These are phyloP conservation scores for Mortierella polycephala DNA, from an alignment of 371 early-diverging fungal species.

Conservation along the genomic window DNA sequence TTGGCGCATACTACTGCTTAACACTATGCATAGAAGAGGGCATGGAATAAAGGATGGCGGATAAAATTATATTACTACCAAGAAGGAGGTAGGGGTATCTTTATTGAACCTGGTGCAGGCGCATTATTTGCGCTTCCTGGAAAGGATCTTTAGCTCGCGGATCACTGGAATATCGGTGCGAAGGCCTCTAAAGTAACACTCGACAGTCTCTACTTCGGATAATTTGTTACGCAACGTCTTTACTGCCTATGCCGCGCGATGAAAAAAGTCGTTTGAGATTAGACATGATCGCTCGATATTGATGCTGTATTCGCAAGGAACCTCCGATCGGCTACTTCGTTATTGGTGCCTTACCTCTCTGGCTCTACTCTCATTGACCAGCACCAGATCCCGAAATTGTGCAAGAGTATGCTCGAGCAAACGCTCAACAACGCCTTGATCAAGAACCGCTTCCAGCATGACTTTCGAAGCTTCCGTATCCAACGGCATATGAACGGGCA, in stretches of 20 bases:
- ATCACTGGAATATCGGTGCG: slow-evolving; percentile 31
- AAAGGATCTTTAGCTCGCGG: slow-evolving; percentile 27
- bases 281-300: too few relatives aligned
- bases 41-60: slow-evolving; percentile 2
- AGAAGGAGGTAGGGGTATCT: slow-evolving; percentile 8
- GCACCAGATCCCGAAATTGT: slow-evolving; percentile 26
- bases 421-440: slow-evolving; percentile 19
- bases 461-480: not conserved
- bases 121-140: slow-evolving; percentile 18
- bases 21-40: too few relatives aligned
- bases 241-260: slow-evolving; percentile 11
- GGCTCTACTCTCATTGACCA: slow-evolving; percentile 20
- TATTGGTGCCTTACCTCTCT: slow-evolving; percentile 12
- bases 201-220: slow-evolving; percentile 26
- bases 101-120: not conserved
- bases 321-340: too few relatives aligned
- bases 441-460: slow-evolving; percentile 28
- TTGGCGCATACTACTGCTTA: too few relatives aligned
- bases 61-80: too few relatives aligned
- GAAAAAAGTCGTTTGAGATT: not conserved
- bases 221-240: slow-evolving; percentile 13
- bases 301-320: too few relatives aligned
- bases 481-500: slow-evolving; percentile 1
- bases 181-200: slow-evolving; percentile 31
- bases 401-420: slow-evolving; percentile 12